Evolutionary conservation across 257 asterid genomes (phyloP), one percentile per base, ranked within the genome.

Genomic region (Jacaranda copaia): DNA sequence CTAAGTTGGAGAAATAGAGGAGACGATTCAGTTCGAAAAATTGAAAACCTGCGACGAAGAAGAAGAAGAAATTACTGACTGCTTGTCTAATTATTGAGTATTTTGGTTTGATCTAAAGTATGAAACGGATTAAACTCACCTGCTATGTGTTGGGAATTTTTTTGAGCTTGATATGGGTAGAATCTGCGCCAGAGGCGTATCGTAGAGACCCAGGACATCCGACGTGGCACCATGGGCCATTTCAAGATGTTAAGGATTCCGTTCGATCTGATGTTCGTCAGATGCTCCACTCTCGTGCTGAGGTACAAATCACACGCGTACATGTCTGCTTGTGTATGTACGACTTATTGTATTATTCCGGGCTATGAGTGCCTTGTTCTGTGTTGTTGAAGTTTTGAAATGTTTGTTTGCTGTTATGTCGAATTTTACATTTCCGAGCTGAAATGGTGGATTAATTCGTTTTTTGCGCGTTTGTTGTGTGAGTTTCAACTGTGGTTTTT

Each of bases 211-310:
- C 97, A 20, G 99, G 98, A 68, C 99, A 96, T 40, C 92, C 91
- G n/a, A 87, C 92, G 75, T 96, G 99, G 99, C 99, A 93, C 86
- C 98, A 96, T 70, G 91, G 97, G 64, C 97, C 96, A 2, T 96
- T 96, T 86, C 98, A 93, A 4, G 98, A 93, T 76, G 97, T 93
- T 74, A 91, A 91, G 84, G 99, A 91, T 78, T 84, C 84, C 18
- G 86, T 96, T 66, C 97, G 98, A 88, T 93, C 98, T 42, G 97
- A 89, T 55, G 90, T 96, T 82, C 92, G 91, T 73, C 93, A 91
- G 81, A 93, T 91, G 98, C 97, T 96, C 76, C 97, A 93, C 79
- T 82, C 97, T 81, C 97, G 97, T 49, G 98, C 98, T 65, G 97
- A 96, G 99, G 99, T 93, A 59, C 38, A 51, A 67, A 52, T 40